Evolutionary conservation across 1,284 basidiomycete species (phyloP), one percentile per base, ranked within the genome.

Genomic region (Pseudozyma sp.): DNA sequence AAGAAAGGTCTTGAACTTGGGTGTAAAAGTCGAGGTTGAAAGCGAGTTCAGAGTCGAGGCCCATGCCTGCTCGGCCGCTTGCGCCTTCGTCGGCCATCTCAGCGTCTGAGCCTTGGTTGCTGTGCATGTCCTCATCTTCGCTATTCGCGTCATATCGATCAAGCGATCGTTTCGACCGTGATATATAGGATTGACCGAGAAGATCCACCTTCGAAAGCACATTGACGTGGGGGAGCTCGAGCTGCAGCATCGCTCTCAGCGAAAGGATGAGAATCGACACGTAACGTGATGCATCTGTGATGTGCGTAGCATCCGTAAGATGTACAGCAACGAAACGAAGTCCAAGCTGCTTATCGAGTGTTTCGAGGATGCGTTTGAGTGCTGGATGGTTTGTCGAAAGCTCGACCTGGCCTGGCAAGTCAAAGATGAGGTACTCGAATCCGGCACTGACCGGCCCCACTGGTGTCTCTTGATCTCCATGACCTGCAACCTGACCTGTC

Each of bases 11-110:
- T 86, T 97, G 95, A 0, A 97, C 96, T 86, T 99, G 94, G 44
- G 97, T 98, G 85, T 99, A 99, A 85, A 94, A 99, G 77, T 96
- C 94, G 45, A 99, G 90, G 81, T 96, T 97, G 88, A 99, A 98
- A 42, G 95, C 95, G 78, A 21, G 42, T 38, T 70, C 64, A 14
- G 58, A 57, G 38, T 49, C 42, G 38, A 74, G 43, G 18, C 59
- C 70, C 56, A 59, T 58, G 36, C 50, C 44, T 52, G 59, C 63
- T 3, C 48, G 51, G 13, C 52, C 39, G 31, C 38, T 31, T 31
- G 25, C 44, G 8, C 35, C 45, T 0, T 4, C 50, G 11, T 39
- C 54, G 11, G 42, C 47, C 35, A 53, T 25, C 7, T 51, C 52
- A 3, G 47, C 60, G 19, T 65, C 58, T 21, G 52, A 48, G 38